phyloP scores from a whole-genome alignment of 2,329 filamentous ascomycete genomes.

The Monilinia polystroma region DNA sequence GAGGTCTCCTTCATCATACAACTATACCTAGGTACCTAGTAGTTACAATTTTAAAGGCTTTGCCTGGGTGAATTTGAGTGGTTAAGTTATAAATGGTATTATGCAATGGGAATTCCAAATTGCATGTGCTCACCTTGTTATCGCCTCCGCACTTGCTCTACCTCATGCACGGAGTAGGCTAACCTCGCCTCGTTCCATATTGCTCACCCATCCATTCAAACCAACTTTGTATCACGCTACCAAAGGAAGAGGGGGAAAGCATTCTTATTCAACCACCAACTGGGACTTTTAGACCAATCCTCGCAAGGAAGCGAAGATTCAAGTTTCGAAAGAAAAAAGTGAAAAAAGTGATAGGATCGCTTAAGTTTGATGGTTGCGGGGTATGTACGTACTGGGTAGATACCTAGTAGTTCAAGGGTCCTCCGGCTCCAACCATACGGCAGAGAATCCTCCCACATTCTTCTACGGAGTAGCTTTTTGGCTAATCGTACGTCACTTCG shows the following conservation, averaged over 20 bases:
- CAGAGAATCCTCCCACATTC: neutral
- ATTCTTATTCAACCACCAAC: neutral
- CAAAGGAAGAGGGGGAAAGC: neutral
- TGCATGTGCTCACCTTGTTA: neutral
- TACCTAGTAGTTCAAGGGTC: slow-evolving; percentile 1
- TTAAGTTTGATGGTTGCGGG: slow-evolving; percentile 3
- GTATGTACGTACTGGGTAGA: neutral
- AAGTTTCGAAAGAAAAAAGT: neutral
- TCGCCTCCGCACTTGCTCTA: neutral
- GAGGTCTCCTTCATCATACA: neutral
- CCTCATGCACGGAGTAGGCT: no score
- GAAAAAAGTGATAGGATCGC: neutral
- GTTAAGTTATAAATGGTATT: neutral
- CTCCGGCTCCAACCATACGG: neutral
- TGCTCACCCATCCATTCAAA: neutral
- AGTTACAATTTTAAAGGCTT: neutral
- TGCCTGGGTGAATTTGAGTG: neutral
- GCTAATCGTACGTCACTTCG: slow-evolving; percentile 10
- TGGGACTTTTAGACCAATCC: neutral
- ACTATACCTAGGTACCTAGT: no score
- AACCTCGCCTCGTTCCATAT: neutral
- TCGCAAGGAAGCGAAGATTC: neutral
- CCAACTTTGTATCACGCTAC: neutral
- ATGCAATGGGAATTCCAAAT: slow-evolving; percentile 4
- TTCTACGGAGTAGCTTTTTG: neutral